phyloP scores from a whole-genome alignment of 2,329 filamentous ascomycete genomes.

The Diaporthe sp. region DNA sequence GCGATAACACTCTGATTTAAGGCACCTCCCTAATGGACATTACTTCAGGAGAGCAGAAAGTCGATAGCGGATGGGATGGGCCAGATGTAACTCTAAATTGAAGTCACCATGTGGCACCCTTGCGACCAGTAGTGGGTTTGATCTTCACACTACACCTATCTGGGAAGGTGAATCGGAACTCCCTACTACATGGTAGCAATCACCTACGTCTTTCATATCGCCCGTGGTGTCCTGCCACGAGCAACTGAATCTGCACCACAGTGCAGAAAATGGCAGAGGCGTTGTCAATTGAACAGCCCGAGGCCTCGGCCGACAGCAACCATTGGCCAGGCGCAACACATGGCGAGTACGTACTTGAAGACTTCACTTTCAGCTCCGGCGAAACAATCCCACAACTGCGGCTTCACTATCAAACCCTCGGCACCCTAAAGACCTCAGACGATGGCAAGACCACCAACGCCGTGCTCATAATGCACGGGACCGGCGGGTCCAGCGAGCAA shows the following conservation, averaged over 20 bases:
- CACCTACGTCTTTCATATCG: constrained; percentile 20
- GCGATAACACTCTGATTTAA: too few relatives aligned
- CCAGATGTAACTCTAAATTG: background rate
- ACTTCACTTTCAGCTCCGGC: constrained; percentile 39
- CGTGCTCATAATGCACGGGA: constrained; percentile 48
- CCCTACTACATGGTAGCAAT: background rate
- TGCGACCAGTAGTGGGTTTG: background rate
- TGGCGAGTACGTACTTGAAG: constrained; percentile 4
- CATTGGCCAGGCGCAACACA: constrained; percentile 1
- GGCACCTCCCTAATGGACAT: too few relatives aligned
- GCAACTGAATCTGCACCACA: background rate
- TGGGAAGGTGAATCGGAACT: constrained; percentile 5
- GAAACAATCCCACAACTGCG: constrained; percentile 32
- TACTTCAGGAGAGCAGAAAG: background rate
- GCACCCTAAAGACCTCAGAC: constrained; percentile 11
- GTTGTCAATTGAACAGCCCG: background rate
- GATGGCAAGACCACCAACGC: constrained; percentile 44
- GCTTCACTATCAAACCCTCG: constrained; percentile 41
- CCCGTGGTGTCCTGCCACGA: background rate
- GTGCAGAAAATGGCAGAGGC: constrained; percentile 26
- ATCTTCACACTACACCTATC: constrained; percentile 12
- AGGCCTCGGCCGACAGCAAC: background rate
- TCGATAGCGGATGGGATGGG: background rate
- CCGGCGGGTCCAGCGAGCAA: constrained; percentile 43
- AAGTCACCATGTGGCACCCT: background rate